A percentile compares a stretch with the other conserved stretches of the same genome.
Evolutionary conservation across 495 filamentous ascomycete species (phyloP).

Genomic region (Rhizodiscina lignyota): DNA sequence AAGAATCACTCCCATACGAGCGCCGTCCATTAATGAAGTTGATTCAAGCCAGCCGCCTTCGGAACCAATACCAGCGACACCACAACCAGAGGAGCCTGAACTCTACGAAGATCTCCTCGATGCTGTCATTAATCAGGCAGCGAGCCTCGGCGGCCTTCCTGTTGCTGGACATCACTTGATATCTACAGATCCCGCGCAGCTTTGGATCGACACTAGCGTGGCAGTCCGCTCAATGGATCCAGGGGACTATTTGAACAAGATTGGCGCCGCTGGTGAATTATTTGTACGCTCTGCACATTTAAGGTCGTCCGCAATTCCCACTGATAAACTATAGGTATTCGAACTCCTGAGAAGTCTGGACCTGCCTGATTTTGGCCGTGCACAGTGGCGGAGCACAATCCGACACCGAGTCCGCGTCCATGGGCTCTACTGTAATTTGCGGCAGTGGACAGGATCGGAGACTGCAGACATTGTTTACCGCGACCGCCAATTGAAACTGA

Average conservation of each 20-base stretch:
- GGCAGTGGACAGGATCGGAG: constrained; percentile 1
- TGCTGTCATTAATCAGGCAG: neutral
- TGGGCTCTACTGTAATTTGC: constrained; percentile 1
- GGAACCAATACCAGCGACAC: no score
- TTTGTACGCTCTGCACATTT: neutral
- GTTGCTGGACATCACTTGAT: no score
- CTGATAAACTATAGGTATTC: no score
- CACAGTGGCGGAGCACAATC: neutral
- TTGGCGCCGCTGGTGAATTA: neutral
- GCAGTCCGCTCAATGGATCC: no score
- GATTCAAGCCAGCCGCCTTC: no score
- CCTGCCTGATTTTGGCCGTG: neutral
- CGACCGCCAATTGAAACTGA: constrained; percentile 1
- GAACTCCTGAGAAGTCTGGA: neutral
- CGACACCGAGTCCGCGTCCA: neutral
- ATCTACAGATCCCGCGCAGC: no score
- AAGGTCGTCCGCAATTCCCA: no score
- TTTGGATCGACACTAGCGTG: neutral
- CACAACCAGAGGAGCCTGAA: neutral
- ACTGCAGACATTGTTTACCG: constrained; percentile 5
- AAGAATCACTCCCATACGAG: no score
- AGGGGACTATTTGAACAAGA: neutral
- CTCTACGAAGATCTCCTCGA: constrained; percentile 1
- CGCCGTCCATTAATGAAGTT: no score
- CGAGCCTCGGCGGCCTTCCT: neutral